These are phyloP conservation scores for Ogataea hybrid DNA, from an alignment of 1,139 yeast species.

Conservation along the genomic window DNA sequence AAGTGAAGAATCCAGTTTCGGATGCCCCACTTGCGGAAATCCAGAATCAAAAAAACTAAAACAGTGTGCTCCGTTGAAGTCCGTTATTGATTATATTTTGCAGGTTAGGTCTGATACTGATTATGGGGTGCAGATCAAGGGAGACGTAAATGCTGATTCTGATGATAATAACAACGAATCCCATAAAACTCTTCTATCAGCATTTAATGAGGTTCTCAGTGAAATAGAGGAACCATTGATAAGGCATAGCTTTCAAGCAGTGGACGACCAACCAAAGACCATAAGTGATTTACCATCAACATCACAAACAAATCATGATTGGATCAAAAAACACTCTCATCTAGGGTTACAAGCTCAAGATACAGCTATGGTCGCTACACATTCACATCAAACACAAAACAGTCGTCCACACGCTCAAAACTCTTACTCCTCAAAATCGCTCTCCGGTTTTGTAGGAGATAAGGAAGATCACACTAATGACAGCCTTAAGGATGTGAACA, in stretches of 20 bases:
- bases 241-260: no score
- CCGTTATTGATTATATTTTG: not conserved
- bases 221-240: conserved; percentile 16
- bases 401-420: conserved; percentile 18
- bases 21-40: conserved; percentile 50
- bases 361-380: no score
- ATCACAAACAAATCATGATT: not conserved
- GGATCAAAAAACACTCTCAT: no score
- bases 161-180: conserved; percentile 1
- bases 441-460: conserved; percentile 22
- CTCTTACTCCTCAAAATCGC: conserved; percentile 24
- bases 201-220: conserved; percentile 33
- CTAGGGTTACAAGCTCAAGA: no score
- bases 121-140: conserved; percentile 15
- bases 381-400: conserved; percentile 8
- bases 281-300: not conserved
- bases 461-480: conserved; percentile 14
- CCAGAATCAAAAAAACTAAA: not conserved
- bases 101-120: not conserved
- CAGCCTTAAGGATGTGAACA: conserved; percentile 26
- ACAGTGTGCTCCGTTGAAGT: not conserved
- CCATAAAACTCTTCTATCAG: conserved; percentile 26
- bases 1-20: conserved; percentile 13
- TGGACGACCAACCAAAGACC: not conserved
- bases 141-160: not conserved